Evolutionary conservation across 2,329 filamentous ascomycete genomes (phyloP).

Genomic region (Didymella pomorum): DNA sequence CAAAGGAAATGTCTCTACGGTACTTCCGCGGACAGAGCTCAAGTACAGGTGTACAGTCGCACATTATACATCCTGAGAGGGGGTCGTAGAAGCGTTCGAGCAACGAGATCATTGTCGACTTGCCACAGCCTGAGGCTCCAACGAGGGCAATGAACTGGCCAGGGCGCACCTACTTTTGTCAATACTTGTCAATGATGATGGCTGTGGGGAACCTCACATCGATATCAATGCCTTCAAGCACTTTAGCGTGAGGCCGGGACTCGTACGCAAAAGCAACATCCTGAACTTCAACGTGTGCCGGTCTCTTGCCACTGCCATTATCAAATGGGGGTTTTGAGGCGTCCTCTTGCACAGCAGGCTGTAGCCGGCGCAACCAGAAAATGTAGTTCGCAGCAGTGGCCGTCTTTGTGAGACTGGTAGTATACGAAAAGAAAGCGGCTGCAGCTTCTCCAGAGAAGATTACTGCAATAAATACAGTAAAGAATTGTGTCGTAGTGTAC

Average conservation of each 20-base stretch:
- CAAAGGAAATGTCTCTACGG: conserved; percentile 81
- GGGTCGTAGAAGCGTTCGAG: conserved; percentile 96
- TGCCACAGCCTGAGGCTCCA: conserved; percentile 90
- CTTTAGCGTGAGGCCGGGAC: too few relatives aligned
- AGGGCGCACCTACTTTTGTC: conserved; percentile 3
- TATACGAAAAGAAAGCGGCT: conserved; percentile 63
- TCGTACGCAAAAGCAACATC: too few relatives aligned
- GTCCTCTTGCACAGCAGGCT: too few relatives aligned
- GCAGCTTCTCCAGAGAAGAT: conserved; percentile 27
- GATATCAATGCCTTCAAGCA: too few relatives aligned
- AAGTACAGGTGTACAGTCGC: conserved; percentile 82
- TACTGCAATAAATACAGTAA: conserved; percentile 73
- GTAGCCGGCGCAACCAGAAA: too few relatives aligned
- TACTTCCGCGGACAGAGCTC: conserved; percentile 81
- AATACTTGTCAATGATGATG: too few relatives aligned
- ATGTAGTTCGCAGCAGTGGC: too few relatives aligned
- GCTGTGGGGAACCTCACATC: neutral
- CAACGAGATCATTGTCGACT: conserved; percentile 89
- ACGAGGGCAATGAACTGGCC: conserved; percentile 89
- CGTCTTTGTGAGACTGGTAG: conserved; percentile 59
- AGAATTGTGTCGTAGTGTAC: conserved; percentile 83
- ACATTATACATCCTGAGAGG: conserved; percentile 75
- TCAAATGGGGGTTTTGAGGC: too few relatives aligned
- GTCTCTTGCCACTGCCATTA: too few relatives aligned
- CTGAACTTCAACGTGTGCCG: too few relatives aligned